These are phyloP conservation scores for Fusarium keratoplasticum DNA, from an alignment of 2,329 filamentous ascomycete genomes.

Conservation along the genomic window DNA sequence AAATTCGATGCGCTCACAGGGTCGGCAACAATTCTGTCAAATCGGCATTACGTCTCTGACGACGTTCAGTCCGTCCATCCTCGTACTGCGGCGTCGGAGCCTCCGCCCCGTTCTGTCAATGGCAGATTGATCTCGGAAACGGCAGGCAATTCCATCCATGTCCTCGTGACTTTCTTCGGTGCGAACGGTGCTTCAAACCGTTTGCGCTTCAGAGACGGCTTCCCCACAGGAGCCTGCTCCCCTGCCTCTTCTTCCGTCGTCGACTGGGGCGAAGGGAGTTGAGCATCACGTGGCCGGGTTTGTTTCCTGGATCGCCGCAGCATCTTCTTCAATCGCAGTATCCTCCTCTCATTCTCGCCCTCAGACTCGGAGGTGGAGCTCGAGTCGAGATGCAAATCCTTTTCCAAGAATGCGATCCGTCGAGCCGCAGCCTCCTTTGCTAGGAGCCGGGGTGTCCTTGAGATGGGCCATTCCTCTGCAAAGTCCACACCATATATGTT, in stretches of 20 bases:
- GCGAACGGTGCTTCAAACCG: background rate
- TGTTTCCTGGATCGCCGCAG: background rate
- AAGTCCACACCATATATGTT: background rate
- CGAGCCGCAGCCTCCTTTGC: background rate
- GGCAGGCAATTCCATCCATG: background rate
- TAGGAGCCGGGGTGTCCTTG: background rate
- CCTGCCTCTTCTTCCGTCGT: background rate
- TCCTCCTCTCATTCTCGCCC: background rate
- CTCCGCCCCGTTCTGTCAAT: background rate
- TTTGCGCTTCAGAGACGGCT: background rate
- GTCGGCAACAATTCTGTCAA: background rate
- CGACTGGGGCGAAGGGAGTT: background rate
- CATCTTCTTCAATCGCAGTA: background rate
- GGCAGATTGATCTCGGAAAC: background rate
- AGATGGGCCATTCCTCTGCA: slow-evolving; percentile 1
- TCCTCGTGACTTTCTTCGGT: background rate
- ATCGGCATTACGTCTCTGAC: background rate
- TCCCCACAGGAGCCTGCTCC: background rate
- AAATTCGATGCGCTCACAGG: background rate
- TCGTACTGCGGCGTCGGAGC: background rate
- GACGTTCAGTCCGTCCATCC: background rate
- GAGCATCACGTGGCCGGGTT: background rate
- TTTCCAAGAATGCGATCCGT: background rate
- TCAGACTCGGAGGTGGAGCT: background rate
- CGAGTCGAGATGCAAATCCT: background rate